Evolutionary conservation across 2,329 filamentous ascomycete genomes (phyloP).

Genomic region (Cladorrhinum sp.): DNA sequence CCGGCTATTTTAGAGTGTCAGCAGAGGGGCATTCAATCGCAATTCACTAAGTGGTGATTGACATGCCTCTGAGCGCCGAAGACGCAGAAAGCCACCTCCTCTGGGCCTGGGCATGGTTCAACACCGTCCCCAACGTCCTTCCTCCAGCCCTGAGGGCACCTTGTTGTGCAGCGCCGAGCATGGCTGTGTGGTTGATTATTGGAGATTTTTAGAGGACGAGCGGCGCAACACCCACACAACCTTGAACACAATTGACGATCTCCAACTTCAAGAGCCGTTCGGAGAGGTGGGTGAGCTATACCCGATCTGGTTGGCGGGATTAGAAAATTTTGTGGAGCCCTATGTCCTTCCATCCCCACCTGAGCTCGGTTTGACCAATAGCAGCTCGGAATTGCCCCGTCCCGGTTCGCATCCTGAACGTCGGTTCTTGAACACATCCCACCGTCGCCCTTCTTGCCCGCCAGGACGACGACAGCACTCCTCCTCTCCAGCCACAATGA

Average conservation of each 20-base stretch:
- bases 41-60: background rate
- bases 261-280: constrained; percentile 3
- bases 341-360: constrained; percentile 5
- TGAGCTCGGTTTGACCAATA: constrained; percentile 13
- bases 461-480: constrained; percentile 3
- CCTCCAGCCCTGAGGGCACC: constrained; percentile 26
- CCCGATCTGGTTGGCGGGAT: constrained; percentile 13
- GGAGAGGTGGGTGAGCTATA: constrained; percentile 3
- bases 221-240: background rate
- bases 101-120: constrained; percentile 15
- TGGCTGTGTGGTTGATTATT: constrained; percentile 10
- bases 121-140: constrained; percentile 21
- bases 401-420: constrained; percentile 12
- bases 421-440: constrained; percentile 2
- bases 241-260: background rate
- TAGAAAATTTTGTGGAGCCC: constrained; percentile 19
- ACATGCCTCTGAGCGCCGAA: constrained; percentile 21
- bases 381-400: constrained; percentile 5
- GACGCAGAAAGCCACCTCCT: constrained; percentile 28
- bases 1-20: constrained; percentile 17
- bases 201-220: background rate
- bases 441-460: background rate
- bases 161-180: constrained; percentile 25
- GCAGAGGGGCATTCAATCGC: background rate
- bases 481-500: constrained; percentile 43